Base-by-base conservation (phyloP, 495 filamentous ascomycete species). In the Astrothelium macrocarpum region DNA sequence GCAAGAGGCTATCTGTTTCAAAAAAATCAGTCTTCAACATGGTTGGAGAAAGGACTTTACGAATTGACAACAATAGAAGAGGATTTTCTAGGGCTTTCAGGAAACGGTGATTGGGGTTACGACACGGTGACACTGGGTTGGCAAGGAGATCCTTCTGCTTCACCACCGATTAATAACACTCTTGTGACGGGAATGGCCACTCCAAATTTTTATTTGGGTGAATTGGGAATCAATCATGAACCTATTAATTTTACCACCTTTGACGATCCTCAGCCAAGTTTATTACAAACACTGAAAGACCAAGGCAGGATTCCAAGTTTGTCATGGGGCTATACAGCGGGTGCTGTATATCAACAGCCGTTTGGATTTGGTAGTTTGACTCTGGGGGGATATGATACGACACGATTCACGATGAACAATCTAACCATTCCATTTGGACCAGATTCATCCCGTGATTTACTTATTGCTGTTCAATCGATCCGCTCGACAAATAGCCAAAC, bases 331-430 rank as follows among this genome's bases (percentile, higher is more conserved):
- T 74, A 73, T 42, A 73, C 73, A 5, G 73, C 73, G 34, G 73
- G 73, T n/a, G 66, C 67, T 61, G 62, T 45, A 1, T 73, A 74
- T 59, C 59, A 56, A 16, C 49, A 29, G 25, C 20, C 49, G 0
- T 56, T 56, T 29, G 49, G 49, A 4, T 80, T 81, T 16, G 79
- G 77, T 31, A 86, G 83, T 32, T 72, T 89, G 32, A 83, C 81
- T 0, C 66, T 89, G 11, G 87, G 86, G 25, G 86, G 86, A 18
- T 87, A 84, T 70, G 86, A 89, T 67, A 73, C 75, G 46, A 78
- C 80, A 26, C 78, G 86, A 31, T 84, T 87, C 61, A 72, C 76
- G 29, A 70, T 76, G 2, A 85, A 86, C 67, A 74, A 82, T 53
- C 72, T 78, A 0, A 78, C 75, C 1, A 87, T 87, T 66, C 74